Base-by-base conservation (phyloP, 2,329 filamentous ascomycete species). In the Rugonectria rugulosa region DNA sequence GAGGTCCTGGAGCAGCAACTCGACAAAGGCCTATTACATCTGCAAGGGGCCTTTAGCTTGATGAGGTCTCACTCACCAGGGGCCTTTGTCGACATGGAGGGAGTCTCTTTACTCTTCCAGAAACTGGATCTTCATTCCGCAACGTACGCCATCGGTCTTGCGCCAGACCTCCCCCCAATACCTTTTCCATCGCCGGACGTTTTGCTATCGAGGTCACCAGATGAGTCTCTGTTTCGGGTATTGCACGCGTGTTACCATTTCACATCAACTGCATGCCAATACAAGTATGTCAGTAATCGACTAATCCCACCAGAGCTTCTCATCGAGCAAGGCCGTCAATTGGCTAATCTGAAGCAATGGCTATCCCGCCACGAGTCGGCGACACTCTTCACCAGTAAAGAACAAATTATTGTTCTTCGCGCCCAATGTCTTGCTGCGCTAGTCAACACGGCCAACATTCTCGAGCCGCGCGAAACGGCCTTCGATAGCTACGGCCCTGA, bases 91-190 rank as follows among this genome's bases (percentile, higher is more conserved):
- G 58, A 64, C 23, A 53, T 38, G 0, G 29, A 52, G 14, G 36
- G 51, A 11, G 23, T 65, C 1, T 56, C 59, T 0, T 40, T 62
- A 4, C 27, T 65, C 0, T 29, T 65, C 1, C 48, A 57, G 4
- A 65, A 65, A 3, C 53, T 65, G 4, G 63, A 65, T 9, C 51
- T 65, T 0, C 62, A 65, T 34, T 40, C 59, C 1, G 60, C 63
- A 3, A 65, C 63, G 3, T 65, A 65, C 2, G 53, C 58, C 0
- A 3, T 61, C 3, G 48, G 41, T 0, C 36, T 38, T 9, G 24
- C 60, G 1, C 63, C 62, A 6, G 21, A 65, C 20, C 14, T 62
- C 7, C 48, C 63, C 6, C 48, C 44, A 3, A 12, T 17, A 2
- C 34, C 60, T 5, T 12, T 37, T 0, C n/a, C 55, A 2, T 31